Conservation (phyloP, 805 yeast genomes). For the Myxozyma nipponensis region DNA sequence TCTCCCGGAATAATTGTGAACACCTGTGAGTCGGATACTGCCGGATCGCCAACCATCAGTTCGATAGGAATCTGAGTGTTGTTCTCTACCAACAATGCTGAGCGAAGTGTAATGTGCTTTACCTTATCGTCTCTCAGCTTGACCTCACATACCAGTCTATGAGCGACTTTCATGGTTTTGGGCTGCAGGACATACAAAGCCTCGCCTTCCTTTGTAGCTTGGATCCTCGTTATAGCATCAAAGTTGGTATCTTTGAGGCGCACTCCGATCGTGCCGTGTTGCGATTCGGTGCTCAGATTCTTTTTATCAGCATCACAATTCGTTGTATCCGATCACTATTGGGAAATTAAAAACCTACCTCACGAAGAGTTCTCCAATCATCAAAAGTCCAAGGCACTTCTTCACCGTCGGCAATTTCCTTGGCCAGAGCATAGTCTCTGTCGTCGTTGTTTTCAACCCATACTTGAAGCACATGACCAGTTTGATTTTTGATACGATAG, state of each 20-base stretch:
- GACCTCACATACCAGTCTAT: conserved; percentile 70
- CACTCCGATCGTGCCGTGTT: conserved; percentile 27
- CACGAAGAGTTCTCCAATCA: conserved; percentile 86
- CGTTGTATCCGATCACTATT: neutral
- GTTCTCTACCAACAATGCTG: conserved; percentile 69
- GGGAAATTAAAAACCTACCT: conserved; percentile 38
- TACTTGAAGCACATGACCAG: conserved; percentile 75
- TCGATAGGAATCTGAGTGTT: conserved; percentile 57
- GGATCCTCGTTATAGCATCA: conserved; percentile 50
- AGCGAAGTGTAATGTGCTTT: conserved; percentile 70
- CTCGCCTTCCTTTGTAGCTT: conserved; percentile 81
- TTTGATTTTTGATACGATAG: conserved; percentile 72
- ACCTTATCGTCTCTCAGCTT: conserved; percentile 69
- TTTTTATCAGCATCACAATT: neutral
- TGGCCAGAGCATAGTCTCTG: conserved; percentile 29
- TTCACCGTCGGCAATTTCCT: conserved; percentile 44
- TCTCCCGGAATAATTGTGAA: conserved; percentile 52
- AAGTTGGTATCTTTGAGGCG: conserved; percentile 52
- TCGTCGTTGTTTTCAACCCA: conserved; percentile 60
- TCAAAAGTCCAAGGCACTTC: conserved; percentile 83
- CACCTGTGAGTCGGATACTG: conserved; percentile 36
- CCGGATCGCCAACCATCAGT: conserved; percentile 39
- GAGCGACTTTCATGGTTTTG: conserved; percentile 57
- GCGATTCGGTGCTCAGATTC: conserved; percentile 24
- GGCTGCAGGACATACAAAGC: conserved; percentile 67